Base-by-base conservation (phyloP, 2,329 filamentous ascomycete species). In the Colletotrichum spaethianum region DNA sequence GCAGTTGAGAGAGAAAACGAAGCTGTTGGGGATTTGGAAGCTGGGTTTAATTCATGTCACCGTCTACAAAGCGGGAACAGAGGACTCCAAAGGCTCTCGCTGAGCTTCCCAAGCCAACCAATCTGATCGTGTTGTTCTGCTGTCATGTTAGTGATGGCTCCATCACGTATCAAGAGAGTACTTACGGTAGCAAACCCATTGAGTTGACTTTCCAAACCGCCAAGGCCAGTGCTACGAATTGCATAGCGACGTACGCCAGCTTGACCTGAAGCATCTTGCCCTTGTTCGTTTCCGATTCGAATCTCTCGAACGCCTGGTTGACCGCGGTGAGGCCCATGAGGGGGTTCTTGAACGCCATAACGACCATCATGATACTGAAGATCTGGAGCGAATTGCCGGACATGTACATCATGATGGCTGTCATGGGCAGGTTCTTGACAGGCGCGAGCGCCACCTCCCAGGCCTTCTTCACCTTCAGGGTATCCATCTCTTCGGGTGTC, bases 381-480 rank as follows among this genome's bases (percentile, higher is more conserved):
- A 99, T 98, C 82, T 99, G 96, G 57, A 99, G 90, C 73, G 94
- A 95, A 85, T 98, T 99, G 79, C 96, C 96, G 40, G 96, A 97
- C 96, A 99, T 99, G 89, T 99, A 99, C 95, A 98, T 98, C 92
- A 98, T 98, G 82, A 99, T 96, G 74, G 93, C 95, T 69, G 97
- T 98, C 96, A 99, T 99, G 70, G 96, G 96, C 57, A 99, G 88
- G 80, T 93, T 92, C 86, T 99, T 99, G 74, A 96, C 93, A 0
- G 96, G 96, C 2, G 93, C 96, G 59, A 99, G 90, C 52, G 96
- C 96, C 55, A 99, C 90, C 83, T 99, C 96, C 96, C 96, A 99
- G 0, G 96, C 96, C 83, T 99, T 99, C 85, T 99, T 99, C 78
- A 99, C 86, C 87, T 98, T 98, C 74, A 99, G 87, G 28, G 93